Conservation (phyloP, 176 grass and related monocot species). For the Dactylis glomerata region DNA sequence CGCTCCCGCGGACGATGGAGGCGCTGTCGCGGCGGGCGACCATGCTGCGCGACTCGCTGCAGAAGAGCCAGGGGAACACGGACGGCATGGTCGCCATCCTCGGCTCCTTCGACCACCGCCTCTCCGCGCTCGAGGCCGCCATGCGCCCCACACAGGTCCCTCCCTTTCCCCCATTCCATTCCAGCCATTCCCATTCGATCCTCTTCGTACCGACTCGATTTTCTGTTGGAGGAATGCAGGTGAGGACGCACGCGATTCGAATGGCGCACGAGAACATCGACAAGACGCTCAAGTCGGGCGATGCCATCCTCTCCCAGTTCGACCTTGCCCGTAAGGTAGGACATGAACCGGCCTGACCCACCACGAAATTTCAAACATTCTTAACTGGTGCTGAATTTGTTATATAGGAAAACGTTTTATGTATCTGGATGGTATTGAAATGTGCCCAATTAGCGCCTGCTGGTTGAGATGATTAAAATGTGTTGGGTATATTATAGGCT, state of each 20-base stretch:
- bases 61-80: constrained; percentile 71
- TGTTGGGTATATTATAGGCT: neutral
- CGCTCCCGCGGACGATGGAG: constrained; percentile 46
- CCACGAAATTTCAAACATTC: neutral
- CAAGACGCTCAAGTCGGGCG: constrained; percentile 64
- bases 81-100: constrained; percentile 85
- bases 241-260: constrained; percentile 77
- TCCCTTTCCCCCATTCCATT: neutral
- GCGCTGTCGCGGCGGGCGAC: constrained; percentile 39
- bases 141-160: constrained; percentile 88
- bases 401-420: neutral
- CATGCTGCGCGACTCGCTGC: constrained; percentile 65
- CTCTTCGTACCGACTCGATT: neutral
- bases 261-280: constrained; percentile 91
- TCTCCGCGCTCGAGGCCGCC: constrained; percentile 84
- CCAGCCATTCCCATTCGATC: neutral
- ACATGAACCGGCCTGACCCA: neutral
- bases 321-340: constrained; percentile 72
- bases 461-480: neutral
- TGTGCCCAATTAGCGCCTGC: neutral
- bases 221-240: constrained; percentile 29
- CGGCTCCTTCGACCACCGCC: constrained; percentile 94
- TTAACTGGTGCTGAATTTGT: neutral
- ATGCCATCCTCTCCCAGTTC: constrained; percentile 66
- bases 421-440: neutral